Base-by-base conservation (phyloP, 2,329 filamentous ascomycete genomes). In the Cryphonectria naterciae region DNA sequence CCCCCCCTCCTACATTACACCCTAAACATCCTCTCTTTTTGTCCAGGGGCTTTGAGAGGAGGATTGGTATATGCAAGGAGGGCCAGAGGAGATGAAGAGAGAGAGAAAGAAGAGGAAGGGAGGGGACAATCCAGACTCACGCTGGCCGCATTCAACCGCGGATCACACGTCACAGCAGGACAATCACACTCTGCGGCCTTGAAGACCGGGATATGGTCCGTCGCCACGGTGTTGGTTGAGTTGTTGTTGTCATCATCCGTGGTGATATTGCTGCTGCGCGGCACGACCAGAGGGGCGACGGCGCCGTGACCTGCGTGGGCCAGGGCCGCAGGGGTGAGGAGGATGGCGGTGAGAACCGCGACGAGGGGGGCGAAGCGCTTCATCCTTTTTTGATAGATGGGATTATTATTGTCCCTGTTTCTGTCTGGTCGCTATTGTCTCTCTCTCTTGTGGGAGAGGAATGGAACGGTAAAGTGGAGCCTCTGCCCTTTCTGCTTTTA, bases 161-260 rank as follows among this genome's bases (percentile, higher is more conserved):
- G 43, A 3, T 72, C 72, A 54, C 75, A 76, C 54, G 65, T 62
- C 10, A 70, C 61, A 11, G 65, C 22, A 22, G 67, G 62, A 65
- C 74, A 75, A 32, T 46, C 69, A 43, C 75, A 76, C 1, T 13
- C n/a, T 0, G 67, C 49, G 39, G 68, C 56, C 65, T 68, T 67
- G 69, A 76, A 75, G 66, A 68, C 71, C 43, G 73, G 73, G 62
- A 68, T 65, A 52, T 68, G 65, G 52, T 67, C 66, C 68, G 58
- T 65, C 68, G 63, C 64, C 52, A 54, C 70, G 68, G 52, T 65
- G 69, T 69, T 70, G 17, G 56, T 70, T 69, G 41, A 43, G 62
- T 69, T 65, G 52, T 37, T 61, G 32, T 49, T 32, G 28, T 65
- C 37, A 41, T 65, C 37, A 41, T 52, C 61, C 54, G 61, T 41